Percentiles rank a stretch among this genome's conserved stretches.
These are phyloP conservation scores for Naganishia albida DNA, from an alignment of 1,284 basidiomycete genomes.

Conservation along the genomic window DNA sequence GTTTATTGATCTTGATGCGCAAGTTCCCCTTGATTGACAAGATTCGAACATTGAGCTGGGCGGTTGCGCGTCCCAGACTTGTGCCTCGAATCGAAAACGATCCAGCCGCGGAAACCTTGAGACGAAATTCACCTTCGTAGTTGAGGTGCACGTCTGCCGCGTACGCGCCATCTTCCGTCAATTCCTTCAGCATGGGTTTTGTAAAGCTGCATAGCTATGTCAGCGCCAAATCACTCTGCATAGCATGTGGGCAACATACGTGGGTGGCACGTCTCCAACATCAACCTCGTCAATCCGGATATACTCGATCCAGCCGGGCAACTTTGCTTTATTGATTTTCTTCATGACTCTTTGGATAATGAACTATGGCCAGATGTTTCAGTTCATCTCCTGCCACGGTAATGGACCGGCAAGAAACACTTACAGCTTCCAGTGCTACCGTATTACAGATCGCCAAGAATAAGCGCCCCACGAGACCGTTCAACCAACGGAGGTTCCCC, in stretches of 20 bases:
- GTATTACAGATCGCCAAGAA: conserved; percentile 92
- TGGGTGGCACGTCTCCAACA: conserved; percentile 73
- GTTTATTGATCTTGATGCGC: conserved; percentile 86
- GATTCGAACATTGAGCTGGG: conserved; percentile 62
- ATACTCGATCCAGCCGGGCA: conserved; percentile 80
- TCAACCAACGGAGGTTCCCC: conserved; percentile 95
- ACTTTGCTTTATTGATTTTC: conserved; percentile 87
- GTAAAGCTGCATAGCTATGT: conserved; percentile 61
- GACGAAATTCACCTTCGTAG: conserved; percentile 77
- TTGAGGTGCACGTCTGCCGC: conserved; percentile 80
- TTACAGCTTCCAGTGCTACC: conserved; percentile 66
- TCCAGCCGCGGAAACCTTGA: conserved; percentile 67
- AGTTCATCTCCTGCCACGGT: not conserved
- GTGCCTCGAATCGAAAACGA: conserved; percentile 77
- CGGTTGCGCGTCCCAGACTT: conserved; percentile 59
- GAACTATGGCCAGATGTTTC: conserved; percentile 53
- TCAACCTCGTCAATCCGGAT: conserved; percentile 85
- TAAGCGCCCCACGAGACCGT: conserved; percentile 85
- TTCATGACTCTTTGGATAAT: conserved; percentile 89
- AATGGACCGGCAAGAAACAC: conserved; percentile 4
- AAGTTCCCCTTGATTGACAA: conserved; percentile 88
- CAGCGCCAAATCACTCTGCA: not conserved
- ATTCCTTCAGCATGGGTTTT: conserved; percentile 96
- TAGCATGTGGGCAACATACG: conserved; percentile 37
- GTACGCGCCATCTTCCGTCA: conserved; percentile 88